Evolutionary conservation across 2,329 filamentous ascomycete species (phyloP).

Genomic region (Curvularia eragrostidis): DNA sequence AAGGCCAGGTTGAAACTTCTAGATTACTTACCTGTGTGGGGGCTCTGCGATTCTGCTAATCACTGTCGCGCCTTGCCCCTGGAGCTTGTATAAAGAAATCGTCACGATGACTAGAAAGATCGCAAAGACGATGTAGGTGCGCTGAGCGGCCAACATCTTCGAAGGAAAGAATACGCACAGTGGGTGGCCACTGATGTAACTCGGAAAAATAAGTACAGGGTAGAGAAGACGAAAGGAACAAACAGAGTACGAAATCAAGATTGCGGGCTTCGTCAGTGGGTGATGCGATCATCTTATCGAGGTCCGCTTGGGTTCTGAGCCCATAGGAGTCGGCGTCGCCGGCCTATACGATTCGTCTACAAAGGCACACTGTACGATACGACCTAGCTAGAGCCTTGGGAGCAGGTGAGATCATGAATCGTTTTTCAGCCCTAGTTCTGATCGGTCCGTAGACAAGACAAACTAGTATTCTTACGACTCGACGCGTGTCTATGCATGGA

Average conservation of each 20-base stretch:
- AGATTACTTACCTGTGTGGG: slow-evolving; percentile 17
- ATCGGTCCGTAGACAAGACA: not conserved
- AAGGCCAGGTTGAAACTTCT: not conserved
- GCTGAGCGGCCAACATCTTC: slow-evolving; percentile 26
- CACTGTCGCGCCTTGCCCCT: slow-evolving; percentile 4
- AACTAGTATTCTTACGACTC: not conserved
- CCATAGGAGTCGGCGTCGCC: slow-evolving; percentile 1
- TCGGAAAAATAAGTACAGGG: not conserved
- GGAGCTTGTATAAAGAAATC: slow-evolving; percentile 21
- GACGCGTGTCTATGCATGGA: not conserved
- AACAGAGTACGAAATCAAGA: not conserved
- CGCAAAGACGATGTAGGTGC: slow-evolving; percentile 19
- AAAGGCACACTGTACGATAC: not conserved
- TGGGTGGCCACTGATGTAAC: not conserved
- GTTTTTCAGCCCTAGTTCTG: not conserved
- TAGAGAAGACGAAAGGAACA: not conserved
- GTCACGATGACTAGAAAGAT: slow-evolving; percentile 20
- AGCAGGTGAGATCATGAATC: not conserved
- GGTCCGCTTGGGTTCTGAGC: not conserved
- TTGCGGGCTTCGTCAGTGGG: not conserved
- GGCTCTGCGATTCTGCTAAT: slow-evolving; percentile 12
- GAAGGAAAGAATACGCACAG: not conserved
- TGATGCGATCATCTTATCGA: not conserved
- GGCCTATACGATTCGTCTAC: not conserved
- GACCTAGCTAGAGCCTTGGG: not conserved